Base-by-base conservation (phyloP, 371 early-diverging fungal genomes). In the Apophysomyces trapeziformis region DNA sequence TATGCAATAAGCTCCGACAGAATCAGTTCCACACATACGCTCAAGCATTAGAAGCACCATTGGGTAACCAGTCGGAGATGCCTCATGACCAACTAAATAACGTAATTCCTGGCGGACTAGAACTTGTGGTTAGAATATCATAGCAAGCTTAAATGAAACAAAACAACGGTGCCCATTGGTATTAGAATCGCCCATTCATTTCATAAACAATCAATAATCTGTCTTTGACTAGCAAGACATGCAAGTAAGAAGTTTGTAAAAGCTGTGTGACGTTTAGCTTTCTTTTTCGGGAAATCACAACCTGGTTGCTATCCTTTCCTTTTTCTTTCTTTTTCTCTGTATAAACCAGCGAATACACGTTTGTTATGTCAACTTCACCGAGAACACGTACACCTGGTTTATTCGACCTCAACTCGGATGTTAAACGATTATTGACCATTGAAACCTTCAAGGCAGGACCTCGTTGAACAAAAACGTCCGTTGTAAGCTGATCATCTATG, bases 1-100 rank as follows among this genome's bases (percentile, higher is more conserved):
- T 58, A 68, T 66, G 69, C 65, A 66, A 76, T 71, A 66, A 59
- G 69, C 61, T 37, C 74, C 77, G 77, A 76, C 74, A 76, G 74
- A 73, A 68, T 61, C 77, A 67, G 66, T 64, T 57, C 71, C 69
- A 63, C 68, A 71, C 72, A 63, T 50, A 66, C 63, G 67, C 68
- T 66, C 73, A 76, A 73, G 73, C 73, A 63, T 68, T 63, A 63
- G 60, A 69, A 13, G 60, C 77, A 68, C 71, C 77, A 73, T 67
- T 67, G 67, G 67, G 62, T 76, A 67, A 64, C 45, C 68, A 60
- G 8, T 36, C 38, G 12, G 12, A 44, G 26, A 9, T 14, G 37
- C 54, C 38, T 14, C 57, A 36, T 26, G 11, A 21, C 35, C 36
- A 26, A 50, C 5, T 41, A 41, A n/a, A 21, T 50, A 18, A 7